Conservation (phyloP, 1,139 yeast species). For the Lodderomyces parapsilosis region DNA sequence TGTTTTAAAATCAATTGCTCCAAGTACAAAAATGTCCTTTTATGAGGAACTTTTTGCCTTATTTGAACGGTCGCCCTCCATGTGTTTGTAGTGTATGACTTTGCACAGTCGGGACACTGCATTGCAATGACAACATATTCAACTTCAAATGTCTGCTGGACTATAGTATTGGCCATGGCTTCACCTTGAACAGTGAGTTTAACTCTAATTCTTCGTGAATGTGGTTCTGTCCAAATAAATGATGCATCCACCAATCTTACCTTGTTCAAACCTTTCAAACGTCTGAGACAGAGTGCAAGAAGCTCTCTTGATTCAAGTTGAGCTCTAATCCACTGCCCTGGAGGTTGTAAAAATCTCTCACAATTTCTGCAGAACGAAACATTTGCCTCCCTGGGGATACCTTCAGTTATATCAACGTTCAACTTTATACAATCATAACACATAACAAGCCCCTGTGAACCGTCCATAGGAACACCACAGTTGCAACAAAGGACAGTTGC, state of each 20-base stretch:
- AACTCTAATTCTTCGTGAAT: conserved; percentile 88
- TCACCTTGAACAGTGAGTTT: conserved; percentile 96
- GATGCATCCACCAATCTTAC: conserved; percentile 91
- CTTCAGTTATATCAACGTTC: conserved; percentile 91
- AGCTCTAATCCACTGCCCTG: conserved; percentile 89
- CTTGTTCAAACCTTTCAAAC: conserved; percentile 84
- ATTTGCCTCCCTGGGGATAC: conserved; percentile 93
- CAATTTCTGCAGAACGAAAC: conserved; percentile 95
- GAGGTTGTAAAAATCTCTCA: conserved; percentile 94
- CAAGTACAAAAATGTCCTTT: conserved; percentile 89
- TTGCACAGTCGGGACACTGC: conserved; percentile 99
- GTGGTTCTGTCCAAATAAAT: conserved; percentile 99
- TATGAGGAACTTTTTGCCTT: conserved; percentile 95
- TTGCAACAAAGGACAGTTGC: conserved; percentile 96
- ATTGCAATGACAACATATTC: conserved; percentile 92
- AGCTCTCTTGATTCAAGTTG: conserved; percentile 91
- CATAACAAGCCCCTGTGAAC: conserved; percentile 90
- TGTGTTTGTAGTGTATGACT: conserved; percentile 90
- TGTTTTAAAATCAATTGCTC: conserved; percentile 94
- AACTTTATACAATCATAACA: conserved; percentile 96
- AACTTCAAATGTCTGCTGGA: conserved; percentile 94
- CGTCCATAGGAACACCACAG: conserved; percentile 99
- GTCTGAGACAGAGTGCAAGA: conserved; percentile 82
- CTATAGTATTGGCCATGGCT: conserved; percentile 86
- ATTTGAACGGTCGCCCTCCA: conserved; percentile 98